phyloP scores from a whole-genome alignment of 306 rosid species.

The Luffa aegyptiaca region DNA sequence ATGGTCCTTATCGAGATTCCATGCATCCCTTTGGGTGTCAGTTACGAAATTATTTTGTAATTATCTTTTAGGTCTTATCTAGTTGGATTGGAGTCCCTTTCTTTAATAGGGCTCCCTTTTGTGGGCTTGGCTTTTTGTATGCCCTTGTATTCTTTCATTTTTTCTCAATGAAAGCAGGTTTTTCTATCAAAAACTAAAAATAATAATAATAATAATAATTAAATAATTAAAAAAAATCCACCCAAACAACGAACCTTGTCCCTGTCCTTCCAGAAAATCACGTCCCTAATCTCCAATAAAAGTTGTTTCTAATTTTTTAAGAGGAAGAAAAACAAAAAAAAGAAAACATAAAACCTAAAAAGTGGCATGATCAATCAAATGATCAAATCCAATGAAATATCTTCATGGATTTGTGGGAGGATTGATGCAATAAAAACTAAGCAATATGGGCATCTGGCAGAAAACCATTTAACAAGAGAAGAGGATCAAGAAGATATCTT shows the following conservation, averaged over 20 bases:
- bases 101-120: too few relatives aligned
- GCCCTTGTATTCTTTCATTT: too few relatives aligned
- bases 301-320: neutral
- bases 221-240: neutral
- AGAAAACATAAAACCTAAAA: neutral
- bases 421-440: neutral
- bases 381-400: neutral
- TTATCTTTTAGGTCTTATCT: too few relatives aligned
- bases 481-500: slow-evolving; percentile 13
- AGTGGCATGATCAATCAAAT: neutral
- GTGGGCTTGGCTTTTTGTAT: too few relatives aligned
- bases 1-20: too few relatives aligned
- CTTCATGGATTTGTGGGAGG: neutral
- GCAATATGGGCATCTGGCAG: neutral
- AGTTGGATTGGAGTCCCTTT: too few relatives aligned
- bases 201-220: too few relatives aligned
- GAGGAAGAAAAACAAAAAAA: neutral
- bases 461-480: neutral
- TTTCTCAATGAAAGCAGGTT: too few relatives aligned
- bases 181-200: too few relatives aligned
- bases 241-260: neutral
- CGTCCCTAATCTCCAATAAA: neutral
- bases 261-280: neutral
- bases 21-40: too few relatives aligned
- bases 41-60: too few relatives aligned